Conservation (phyloP, 2,329 filamentous ascomycete species). For the Periconia digitata region DNA sequence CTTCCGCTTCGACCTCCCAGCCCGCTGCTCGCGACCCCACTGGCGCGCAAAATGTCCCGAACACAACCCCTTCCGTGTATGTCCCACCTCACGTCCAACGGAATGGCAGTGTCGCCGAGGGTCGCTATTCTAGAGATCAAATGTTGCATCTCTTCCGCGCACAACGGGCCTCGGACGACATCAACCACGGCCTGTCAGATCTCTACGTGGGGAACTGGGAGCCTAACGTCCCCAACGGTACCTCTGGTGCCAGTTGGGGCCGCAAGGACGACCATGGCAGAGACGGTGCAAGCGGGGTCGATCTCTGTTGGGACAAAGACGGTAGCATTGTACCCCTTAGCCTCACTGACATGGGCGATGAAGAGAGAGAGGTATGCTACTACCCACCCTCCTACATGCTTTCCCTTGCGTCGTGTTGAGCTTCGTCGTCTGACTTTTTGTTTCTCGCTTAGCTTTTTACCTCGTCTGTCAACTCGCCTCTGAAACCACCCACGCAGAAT, state of each 20-base stretch:
- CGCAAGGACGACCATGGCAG: conserved; percentile 71
- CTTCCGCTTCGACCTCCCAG: conserved; percentile 45
- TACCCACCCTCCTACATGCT: conserved; percentile 1
- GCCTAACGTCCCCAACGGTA: conserved; percentile 69
- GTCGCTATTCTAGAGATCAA: conserved; percentile 77
- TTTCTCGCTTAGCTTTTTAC: conserved; percentile 66
- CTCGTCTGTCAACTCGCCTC: conserved; percentile 86
- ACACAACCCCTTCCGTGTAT: conserved; percentile 54
- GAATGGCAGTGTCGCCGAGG: conserved; percentile 57
- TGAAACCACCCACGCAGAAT: conserved; percentile 78
- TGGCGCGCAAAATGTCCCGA: conserved; percentile 29
- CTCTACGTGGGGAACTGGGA: conserved; percentile 80
- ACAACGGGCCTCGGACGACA: conserved; percentile 56
- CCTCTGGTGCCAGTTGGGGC: conserved; percentile 66
- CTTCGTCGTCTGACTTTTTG: conserved; percentile 14
- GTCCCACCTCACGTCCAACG: conserved; percentile 64
- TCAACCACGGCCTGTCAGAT: conserved; percentile 63
- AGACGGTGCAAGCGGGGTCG: conserved; percentile 75
- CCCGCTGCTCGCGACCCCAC: conserved; percentile 33
- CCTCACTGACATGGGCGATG: conserved; percentile 69
- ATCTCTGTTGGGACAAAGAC: conserved; percentile 83
- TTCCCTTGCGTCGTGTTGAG: neutral
- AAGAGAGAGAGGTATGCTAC: conserved; percentile 63
- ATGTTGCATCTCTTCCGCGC: conserved; percentile 72
- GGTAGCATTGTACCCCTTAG: conserved; percentile 72